A percentile compares a stretch with the other conserved stretches of the same genome.
Evolutionary conservation across 2,329 filamentous ascomycete species (phyloP).

Genomic region (Cercospora sp.): DNA sequence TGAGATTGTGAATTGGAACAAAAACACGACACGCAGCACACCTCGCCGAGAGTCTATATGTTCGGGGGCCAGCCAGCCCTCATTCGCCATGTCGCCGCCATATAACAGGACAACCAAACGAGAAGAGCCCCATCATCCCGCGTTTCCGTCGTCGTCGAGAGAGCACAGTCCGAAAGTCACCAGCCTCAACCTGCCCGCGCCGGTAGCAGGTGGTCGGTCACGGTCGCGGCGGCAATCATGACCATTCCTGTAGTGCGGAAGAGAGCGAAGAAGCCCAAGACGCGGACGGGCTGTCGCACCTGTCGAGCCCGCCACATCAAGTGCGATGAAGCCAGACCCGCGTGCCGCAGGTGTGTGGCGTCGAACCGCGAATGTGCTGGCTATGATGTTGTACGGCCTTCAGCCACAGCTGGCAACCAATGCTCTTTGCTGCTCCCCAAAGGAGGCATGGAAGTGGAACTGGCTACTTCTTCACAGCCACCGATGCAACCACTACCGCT

Average conservation of each 20-base stretch:
- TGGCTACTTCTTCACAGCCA: not conserved
- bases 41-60: not conserved
- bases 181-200: not conserved
- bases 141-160: not conserved
- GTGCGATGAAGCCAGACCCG: slow-evolving; percentile 23
- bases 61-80: not conserved
- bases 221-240: slow-evolving; percentile 2
- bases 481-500: not conserved
- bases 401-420: slow-evolving; percentile 7
- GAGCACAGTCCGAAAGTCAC: not conserved
- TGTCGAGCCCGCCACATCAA: slow-evolving; percentile 25
- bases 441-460: not conserved
- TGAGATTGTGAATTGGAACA: not conserved
- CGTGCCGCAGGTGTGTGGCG: slow-evolving; percentile 17
- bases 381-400: slow-evolving; percentile 17
- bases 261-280: slow-evolving; percentile 22
- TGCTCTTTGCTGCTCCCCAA: slow-evolving; percentile 16
- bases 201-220: not conserved
- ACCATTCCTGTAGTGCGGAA: slow-evolving; percentile 19
- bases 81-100: not conserved
- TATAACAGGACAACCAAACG: not conserved
- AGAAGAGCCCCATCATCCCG: not conserved
- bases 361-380: slow-evolving; percentile 21
- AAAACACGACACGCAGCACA: not conserved
- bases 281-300: slow-evolving; percentile 21